Evolutionary conservation across 305 asterid species (phyloP), one percentile per base, ranked within the genome.

Genomic region (Rubia balearica): DNA sequence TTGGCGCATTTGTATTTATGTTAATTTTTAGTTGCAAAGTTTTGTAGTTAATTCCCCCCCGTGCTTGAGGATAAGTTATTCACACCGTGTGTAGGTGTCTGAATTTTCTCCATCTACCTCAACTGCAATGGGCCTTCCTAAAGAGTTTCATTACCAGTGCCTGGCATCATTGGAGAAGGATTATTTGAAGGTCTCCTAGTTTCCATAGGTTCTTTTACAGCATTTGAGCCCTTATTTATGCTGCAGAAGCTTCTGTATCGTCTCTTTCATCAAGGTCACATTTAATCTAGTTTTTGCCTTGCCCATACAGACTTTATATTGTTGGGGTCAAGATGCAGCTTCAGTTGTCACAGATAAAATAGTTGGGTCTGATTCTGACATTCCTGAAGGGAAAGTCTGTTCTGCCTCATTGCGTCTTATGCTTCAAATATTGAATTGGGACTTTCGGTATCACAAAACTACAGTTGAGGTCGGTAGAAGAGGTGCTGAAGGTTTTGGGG

Each of bases 371-470:
- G 79, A 79, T 65, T 82, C 92, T 17, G 87, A 86, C 73, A 80
- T 88, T 73, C 97, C 95, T 61, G 96, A 90, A 85, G 92, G 74
- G 73, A 91, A 85, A 82, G 91, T 88, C 75, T 93, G 96, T 80
- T 78, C 90, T 68, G 84, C 83, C 49, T 89, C 97, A 55, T 68
- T 93, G 69, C 86, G 87, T 66, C 73, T 93, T 75, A 89, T 93
- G 96, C 91, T 88, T 81, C 98, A 93, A 84, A 84, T 93, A 76
- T 81, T 93, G 76, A 93, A 84, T 71, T 93, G 98, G 98, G 98
- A 93, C 75, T 91, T 93, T 74, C 87, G 77, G 76, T 85, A 80
- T 80, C 82, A 78, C 77, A 82, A 65, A 70, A 65, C 10, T 71
- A 70, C 85, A 55, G 75, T 71, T 70, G 85, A 83, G 73, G 83